phyloP scores from a whole-genome alignment of 1,284 basidiomycete species.

The Schizophyllum amplum region DNA sequence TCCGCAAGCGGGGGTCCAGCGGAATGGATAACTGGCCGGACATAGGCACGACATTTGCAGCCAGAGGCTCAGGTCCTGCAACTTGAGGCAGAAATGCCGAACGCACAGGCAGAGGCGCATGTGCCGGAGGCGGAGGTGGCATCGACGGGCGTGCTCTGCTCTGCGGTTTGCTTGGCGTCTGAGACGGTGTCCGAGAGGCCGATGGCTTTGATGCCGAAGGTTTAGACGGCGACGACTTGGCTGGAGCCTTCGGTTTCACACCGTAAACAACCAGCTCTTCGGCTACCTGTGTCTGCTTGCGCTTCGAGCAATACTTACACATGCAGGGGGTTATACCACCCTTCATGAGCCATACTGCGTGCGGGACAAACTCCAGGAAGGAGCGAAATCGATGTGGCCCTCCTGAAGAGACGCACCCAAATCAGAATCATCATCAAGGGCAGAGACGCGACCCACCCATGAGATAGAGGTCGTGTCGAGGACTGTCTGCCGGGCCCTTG shows the following conservation, averaged over 20 bases:
- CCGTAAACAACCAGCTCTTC: conserved; percentile 42
- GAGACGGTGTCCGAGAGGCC: conserved; percentile 2
- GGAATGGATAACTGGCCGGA: no score
- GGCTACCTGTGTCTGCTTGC: conserved; percentile 61
- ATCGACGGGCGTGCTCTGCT: not conserved
- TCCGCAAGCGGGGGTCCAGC: no score
- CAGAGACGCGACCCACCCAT: not conserved
- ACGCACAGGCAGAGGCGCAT: no score
- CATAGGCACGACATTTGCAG: no score
- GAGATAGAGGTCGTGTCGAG: not conserved
- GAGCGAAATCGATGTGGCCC: conserved; percentile 63
- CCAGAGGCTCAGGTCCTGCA: not conserved
- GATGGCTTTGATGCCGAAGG: conserved; percentile 21
- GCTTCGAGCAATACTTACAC: conserved; percentile 75
- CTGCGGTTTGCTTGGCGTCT: not conserved
- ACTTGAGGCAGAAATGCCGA: not conserved
- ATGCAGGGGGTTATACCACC: conserved; percentile 48
- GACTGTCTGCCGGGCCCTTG: not conserved
- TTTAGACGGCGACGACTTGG: conserved; percentile 23
- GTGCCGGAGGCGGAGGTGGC: not conserved
- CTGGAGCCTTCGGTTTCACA: not conserved
- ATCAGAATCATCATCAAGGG: not conserved
- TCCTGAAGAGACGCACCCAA: conserved; percentile 4
- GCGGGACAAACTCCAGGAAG: conserved; percentile 71
- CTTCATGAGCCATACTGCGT: conserved; percentile 69